Evolutionary conservation across 148 eudicot species (phyloP).

Genomic region (Cornus controversa): DNA sequence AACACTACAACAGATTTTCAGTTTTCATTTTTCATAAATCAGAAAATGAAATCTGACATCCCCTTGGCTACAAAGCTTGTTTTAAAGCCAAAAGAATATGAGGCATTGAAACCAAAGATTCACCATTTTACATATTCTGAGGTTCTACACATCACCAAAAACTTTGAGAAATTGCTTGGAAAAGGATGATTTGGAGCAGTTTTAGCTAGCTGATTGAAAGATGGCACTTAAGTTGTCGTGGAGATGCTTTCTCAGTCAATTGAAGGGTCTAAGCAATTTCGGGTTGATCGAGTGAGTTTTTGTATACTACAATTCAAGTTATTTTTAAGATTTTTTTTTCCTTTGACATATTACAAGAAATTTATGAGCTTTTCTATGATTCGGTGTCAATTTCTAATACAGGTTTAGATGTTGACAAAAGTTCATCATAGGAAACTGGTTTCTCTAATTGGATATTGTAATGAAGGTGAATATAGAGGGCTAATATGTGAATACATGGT

Average conservation of each 20-base stretch:
- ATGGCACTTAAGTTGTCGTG: not conserved
- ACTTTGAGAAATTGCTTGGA: not conserved
- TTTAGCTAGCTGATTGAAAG: not conserved
- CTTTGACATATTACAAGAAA: too few species aligned
- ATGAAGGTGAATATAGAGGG: not conserved
- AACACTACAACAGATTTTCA: too few species aligned
- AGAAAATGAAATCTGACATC: too few species aligned
- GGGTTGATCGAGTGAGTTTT: not conserved
- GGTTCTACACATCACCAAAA: not conserved
- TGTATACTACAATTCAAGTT: not conserved
- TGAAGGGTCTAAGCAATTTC: too few species aligned
- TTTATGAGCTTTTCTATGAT: too few species aligned
- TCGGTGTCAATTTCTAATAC: not conserved
- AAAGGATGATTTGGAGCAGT: not conserved
- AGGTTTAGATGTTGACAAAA: not conserved
- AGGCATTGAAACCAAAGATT: not conserved
- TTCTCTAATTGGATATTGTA: not conserved
- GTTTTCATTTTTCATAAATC: too few species aligned
- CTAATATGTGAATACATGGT: too few species aligned
- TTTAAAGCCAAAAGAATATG: too few species aligned
- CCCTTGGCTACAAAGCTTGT: too few species aligned
- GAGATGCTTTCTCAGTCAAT: not conserved
- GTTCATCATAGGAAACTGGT: not conserved
- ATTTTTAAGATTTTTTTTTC: too few species aligned
- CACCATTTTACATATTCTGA: not conserved